Base-by-base conservation (phyloP, 129 eudicot species). In the Flaveria ramosissima region DNA sequence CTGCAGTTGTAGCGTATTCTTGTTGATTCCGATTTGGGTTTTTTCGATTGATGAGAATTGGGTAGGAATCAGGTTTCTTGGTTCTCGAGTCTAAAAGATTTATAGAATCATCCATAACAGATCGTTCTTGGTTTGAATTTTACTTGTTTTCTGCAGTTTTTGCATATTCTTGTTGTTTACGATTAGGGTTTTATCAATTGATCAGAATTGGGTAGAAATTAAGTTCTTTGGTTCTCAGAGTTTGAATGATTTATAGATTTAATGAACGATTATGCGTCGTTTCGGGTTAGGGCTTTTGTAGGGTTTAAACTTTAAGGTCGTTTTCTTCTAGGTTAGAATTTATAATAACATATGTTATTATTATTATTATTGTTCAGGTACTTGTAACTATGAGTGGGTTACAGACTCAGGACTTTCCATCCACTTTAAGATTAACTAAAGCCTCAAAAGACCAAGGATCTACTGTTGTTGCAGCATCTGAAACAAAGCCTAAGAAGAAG, bases 401-500 rank as follows among this genome's bases (percentile, higher is more conserved):
- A 66, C 85, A 88, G 32, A 73, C 79, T 2, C 89, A 83, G 52
- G 85, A 73, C 63, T 46, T 83, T 14, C 70, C 93, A 41, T 53
- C 92, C 2, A 60, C 82, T 17, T 69, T 83, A 57, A 52, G 85
- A 36, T 39, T 84, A 57, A 81, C 89, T 16, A 77, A 68, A 48
- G 46, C 84, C 45, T 77, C 81, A 69, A 84, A 83, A 81, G 89
- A 80, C 39, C 76, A 79, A 69, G 87, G 48, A 24, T 56, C 87
- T 27, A 68, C 73, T 7, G 81, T 51, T 20, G 62, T 56, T 30
- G 53, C 84, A 9, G 87, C 80, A 39, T 71, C 80, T 4, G 89
- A 85, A 73, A 53, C 86, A 46, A 93, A 93, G 91, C 98, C 97
- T 4, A 93, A 88, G 86, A 93, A 93, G 98, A 93, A 88, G 83